phyloP scores from a whole-genome alignment of 371 early-diverging fungal species.

The Funneliformis caledonium region DNA sequence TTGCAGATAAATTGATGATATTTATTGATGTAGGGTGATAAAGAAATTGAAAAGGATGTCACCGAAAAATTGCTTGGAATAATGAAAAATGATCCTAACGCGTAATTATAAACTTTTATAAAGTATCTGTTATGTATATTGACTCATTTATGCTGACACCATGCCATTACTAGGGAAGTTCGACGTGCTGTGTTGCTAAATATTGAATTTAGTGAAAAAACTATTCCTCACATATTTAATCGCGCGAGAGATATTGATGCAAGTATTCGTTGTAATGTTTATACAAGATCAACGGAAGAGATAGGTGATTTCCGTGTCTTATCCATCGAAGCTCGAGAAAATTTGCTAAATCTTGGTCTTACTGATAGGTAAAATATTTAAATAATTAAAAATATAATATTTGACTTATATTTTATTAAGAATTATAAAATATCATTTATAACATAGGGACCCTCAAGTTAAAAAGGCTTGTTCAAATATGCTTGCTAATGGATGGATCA shows the following conservation, averaged over 20 bases:
- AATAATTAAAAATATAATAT: background rate
- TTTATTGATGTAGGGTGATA: constrained; percentile 51
- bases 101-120: constrained; percentile 55
- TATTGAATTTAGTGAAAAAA: constrained; percentile 63
- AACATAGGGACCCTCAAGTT: constrained; percentile 69
- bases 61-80: constrained; percentile 65
- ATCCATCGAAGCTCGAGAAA: constrained; percentile 70
- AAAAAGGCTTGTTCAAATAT: constrained; percentile 74
- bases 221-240: constrained; percentile 73
- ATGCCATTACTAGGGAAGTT: constrained; percentile 65
- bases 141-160: too few species aligned
- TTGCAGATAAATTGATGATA: background rate
- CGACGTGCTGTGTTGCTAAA: constrained; percentile 82
- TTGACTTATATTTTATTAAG: background rate
- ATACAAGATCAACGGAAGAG: constrained; percentile 69
- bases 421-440: background rate
- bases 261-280: constrained; percentile 67
- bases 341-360: constrained; percentile 75
- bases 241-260: constrained; percentile 79
- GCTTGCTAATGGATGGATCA: constrained; percentile 78
- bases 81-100: constrained; percentile 76
- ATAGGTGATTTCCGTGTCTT: constrained; percentile 70
- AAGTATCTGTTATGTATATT: background rate
- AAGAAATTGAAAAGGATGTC: constrained; percentile 63
- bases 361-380: constrained; percentile 60